A percentile compares a stretch with the other conserved stretches of the same genome.
These are phyloP conservation scores for Aspergillus funiculosus DNA, from an alignment of 495 filamentous ascomycete genomes.

Conservation along the genomic window DNA sequence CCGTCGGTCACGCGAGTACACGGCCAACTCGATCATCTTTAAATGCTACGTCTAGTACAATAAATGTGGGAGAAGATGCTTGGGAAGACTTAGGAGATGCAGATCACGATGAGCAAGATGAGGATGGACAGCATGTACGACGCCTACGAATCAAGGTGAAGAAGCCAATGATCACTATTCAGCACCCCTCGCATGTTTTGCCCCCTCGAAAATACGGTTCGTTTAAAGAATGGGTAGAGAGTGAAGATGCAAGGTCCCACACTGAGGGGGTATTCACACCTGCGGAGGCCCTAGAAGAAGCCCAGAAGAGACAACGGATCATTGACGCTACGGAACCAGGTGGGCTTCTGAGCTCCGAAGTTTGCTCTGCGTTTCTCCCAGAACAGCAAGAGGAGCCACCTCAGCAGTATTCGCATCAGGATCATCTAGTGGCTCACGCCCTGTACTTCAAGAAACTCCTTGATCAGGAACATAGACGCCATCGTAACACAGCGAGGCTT, in stretches of 20 bases:
- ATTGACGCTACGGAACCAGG: slow-evolving; percentile 65
- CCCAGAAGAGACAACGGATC: slow-evolving; percentile 49
- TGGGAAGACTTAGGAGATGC: slow-evolving; percentile 5
- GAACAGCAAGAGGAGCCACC: slow-evolving; percentile 69
- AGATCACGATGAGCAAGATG: slow-evolving; percentile 20
- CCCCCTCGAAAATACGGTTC: slow-evolving; percentile 41
- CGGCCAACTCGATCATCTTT: slow-evolving; percentile 27
- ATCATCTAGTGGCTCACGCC: slow-evolving; percentile 78
- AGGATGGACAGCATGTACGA: slow-evolving; percentile 29
- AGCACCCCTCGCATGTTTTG: slow-evolving; percentile 48
- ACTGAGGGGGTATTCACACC: slow-evolving; percentile 46
- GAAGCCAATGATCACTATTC: slow-evolving; percentile 45
- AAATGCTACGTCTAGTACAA: slow-evolving; percentile 14
- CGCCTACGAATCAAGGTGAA: slow-evolving; percentile 49
- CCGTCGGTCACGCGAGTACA: slow-evolving; percentile 17
- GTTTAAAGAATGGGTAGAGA: slow-evolving; percentile 53
- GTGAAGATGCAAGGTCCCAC: slow-evolving; percentile 34
- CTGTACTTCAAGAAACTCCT: slow-evolving; percentile 73
- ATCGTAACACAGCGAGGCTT: slow-evolving; percentile 46
- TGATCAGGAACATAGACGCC: slow-evolving; percentile 67
- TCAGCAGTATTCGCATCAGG: slow-evolving; percentile 74
- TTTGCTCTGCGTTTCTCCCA: slow-evolving; percentile 68
- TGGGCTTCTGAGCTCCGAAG: slow-evolving; percentile 63
- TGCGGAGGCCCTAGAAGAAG: slow-evolving; percentile 51
- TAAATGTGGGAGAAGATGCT: slow-evolving; percentile 6